Evolutionary conservation across 208 protist species (phyloP), one percentile per base, ranked within the genome.

Genomic region (Leishmania guyanensis): DNA sequence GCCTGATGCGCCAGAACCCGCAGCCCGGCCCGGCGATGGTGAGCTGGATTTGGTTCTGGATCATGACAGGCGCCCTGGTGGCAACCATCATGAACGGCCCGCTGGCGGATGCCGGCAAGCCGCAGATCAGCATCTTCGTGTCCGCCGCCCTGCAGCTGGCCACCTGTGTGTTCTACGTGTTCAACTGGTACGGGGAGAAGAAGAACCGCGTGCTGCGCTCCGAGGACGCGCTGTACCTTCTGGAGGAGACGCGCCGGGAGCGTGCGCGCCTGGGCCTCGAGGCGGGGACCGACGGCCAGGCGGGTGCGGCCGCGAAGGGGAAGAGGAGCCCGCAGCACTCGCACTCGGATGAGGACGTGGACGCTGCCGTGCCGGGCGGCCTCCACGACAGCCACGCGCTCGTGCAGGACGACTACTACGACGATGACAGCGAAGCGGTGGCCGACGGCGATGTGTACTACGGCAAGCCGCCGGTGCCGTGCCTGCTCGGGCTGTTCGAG

Each of bases 161-260:
- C 70, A 88, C 89, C 2, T 69, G 62, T 26, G 20, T 93, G 43
- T 83, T 94, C 81, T 93, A 84, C 74, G 33, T 91, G 29, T 89
- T 92, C 70, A 96, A 96, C 86, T 88, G 81, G 88, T 91, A 91
- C 79, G 92, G 83, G 8, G 92, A 96, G 91, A 70, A 85, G 69
- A 82, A 33, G 64, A 94, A 96, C 81, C 83, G 80, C 46, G 85
- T 83, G 69, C 87, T 91, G 54, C 90, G 90, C 69, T 46, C 64
- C 20, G 85, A 90, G 66, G 90, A 93, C 81, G 75, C 70, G 39
- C 53, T 83, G 69, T 81, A 87, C 17, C 58, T 88, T 9, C 83
- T 85, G 68, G 75, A 82, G 36, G 73, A 86, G 74, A 53, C 81
- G 51, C 70, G 81, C 77, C 76, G 82, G 79, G 84, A 89, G 70